phyloP scores from a whole-genome alignment of 495 filamentous ascomycete genomes.

The Penicillium salamii region DNA sequence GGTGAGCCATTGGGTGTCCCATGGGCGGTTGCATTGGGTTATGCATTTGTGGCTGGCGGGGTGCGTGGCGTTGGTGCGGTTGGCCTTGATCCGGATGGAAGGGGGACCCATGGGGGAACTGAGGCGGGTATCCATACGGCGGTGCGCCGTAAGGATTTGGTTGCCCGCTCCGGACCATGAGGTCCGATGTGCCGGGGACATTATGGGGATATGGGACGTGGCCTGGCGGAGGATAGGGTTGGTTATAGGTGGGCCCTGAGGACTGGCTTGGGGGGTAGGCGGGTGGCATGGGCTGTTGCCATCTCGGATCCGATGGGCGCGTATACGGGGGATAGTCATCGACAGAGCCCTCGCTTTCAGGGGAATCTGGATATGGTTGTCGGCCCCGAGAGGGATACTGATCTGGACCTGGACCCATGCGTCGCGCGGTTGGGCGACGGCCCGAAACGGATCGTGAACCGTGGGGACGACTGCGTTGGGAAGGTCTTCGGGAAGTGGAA shows the following conservation, averaged over 20 bases:
- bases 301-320: slow-evolving; percentile 38
- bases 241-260: slow-evolving; percentile 36
- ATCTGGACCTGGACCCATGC: slow-evolving; percentile 36
- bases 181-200: slow-evolving; percentile 34
- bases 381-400: slow-evolving; percentile 37
- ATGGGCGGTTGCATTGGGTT: slow-evolving; percentile 29
- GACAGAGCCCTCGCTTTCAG: slow-evolving; percentile 55
- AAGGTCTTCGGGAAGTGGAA: slow-evolving; percentile 69
- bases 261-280: slow-evolving; percentile 48
- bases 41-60: slow-evolving; percentile 26
- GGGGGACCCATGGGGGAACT: slow-evolving; percentile 33
- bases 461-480: slow-evolving; percentile 42
- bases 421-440: slow-evolving; percentile 41
- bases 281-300: slow-evolving; percentile 31
- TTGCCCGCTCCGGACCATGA: slow-evolving; percentile 39
- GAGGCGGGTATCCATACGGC: slow-evolving; percentile 21
- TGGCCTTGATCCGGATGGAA: slow-evolving; percentile 37
- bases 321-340: slow-evolving; percentile 45
- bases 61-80: slow-evolving; percentile 24
- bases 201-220: slow-evolving; percentile 28
- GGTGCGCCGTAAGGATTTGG: slow-evolving; percentile 32
- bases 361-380: slow-evolving; percentile 49
- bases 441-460: slow-evolving; percentile 41
- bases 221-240: slow-evolving; percentile 19
- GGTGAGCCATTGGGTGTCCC: slow-evolving; percentile 27